Percentiles rank a stretch among this genome's conserved stretches.
Evolutionary conservation across 73 alveolate species (phyloP).

Genomic region (Paraurostyla sp.): DNA sequence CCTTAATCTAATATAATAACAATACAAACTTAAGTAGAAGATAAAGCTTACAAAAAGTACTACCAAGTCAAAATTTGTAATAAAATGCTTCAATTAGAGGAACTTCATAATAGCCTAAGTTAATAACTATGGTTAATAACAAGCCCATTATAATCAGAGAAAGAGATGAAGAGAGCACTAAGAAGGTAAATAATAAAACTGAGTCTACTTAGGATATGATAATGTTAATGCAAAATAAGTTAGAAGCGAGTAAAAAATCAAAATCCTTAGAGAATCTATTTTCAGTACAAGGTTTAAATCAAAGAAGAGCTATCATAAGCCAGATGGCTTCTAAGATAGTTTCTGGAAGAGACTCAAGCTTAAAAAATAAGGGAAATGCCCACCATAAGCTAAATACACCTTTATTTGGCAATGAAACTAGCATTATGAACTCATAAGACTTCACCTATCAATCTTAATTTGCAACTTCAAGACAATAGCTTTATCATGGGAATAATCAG

Average conservation of each 20-base stretch:
- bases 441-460: not conserved
- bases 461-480: not conserved
- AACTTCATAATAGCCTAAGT: too few species aligned
- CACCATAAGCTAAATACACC: not conserved
- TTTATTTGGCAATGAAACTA: not conserved
- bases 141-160: too few species aligned
- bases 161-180: not conserved
- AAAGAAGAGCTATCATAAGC: slow-evolving; percentile 16
- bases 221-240: not conserved
- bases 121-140: too few species aligned
- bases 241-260: slow-evolving; percentile 25
- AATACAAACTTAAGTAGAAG: not conserved
- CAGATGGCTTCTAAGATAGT: slow-evolving; percentile 8
- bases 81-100: too few species aligned
- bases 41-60: not conserved
- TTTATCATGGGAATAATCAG: not conserved
- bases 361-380: not conserved
- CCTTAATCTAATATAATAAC: not conserved
- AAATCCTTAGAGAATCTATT: slow-evolving; percentile 12
- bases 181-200: not conserved
- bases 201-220: not conserved
- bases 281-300: not conserved
- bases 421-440: not conserved
- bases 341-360: not conserved
- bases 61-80: not conserved